A percentile compares a stretch with the other conserved stretches of the same genome.
phyloP scores from a whole-genome alignment of 306 rosid species.

The Vigna hirtella region DNA sequence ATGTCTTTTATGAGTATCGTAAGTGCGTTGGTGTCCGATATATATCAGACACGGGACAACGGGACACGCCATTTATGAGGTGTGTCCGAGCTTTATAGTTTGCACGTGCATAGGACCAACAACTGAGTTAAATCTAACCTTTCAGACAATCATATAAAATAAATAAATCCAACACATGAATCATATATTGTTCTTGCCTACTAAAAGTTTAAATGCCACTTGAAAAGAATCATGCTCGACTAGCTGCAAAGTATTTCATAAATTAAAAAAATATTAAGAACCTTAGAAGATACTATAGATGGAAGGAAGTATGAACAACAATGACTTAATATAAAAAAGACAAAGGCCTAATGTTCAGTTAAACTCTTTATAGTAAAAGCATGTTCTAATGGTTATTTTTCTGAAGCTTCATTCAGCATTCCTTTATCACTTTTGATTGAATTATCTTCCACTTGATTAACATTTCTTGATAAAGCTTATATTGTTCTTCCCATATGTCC shows the following conservation, averaged over 20 bases:
- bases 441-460: conserved; percentile 28
- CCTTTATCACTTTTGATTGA: not conserved
- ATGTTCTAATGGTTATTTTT: not conserved
- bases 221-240: conserved; percentile 15
- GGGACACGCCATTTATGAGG: no score
- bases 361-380: not conserved
- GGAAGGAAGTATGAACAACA: not conserved
- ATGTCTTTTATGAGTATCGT: no score
- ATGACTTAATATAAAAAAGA: not conserved
- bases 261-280: conserved; percentile 14
- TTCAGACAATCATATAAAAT: not conserved
- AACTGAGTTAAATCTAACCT: not conserved
- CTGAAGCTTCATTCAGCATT: not conserved
- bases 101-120: not conserved
- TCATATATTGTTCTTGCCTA: not conserved
- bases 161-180: conserved; percentile 2
- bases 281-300: conserved; percentile 7
- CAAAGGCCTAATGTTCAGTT: not conserved
- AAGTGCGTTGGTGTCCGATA: no score
- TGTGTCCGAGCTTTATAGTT: no score
- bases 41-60: no score
- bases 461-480: conserved; percentile 11
- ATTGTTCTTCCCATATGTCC: conserved; percentile 6
- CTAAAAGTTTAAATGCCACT: conserved; percentile 6
- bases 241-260: conserved; percentile 25